These are phyloP conservation scores for Anisogramma anomala DNA, from an alignment of 2,329 filamentous ascomycete genomes.

Conservation along the genomic window DNA sequence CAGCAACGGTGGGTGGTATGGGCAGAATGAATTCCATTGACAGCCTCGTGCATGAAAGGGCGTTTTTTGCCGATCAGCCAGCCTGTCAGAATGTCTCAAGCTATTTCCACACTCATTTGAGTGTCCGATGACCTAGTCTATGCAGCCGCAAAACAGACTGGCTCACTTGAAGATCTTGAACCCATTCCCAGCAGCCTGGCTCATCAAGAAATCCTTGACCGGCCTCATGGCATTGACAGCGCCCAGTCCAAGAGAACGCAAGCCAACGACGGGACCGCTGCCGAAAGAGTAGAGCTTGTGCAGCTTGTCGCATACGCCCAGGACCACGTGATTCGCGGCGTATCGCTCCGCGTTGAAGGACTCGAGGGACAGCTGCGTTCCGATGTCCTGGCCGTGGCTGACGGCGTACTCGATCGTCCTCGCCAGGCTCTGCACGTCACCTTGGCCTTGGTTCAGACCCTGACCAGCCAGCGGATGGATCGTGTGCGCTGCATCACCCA, in stretches of 20 bases:
- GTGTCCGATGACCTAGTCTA: background rate
- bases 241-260: constrained; percentile 64
- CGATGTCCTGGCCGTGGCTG: constrained; percentile 76
- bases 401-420: constrained; percentile 66
- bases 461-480: constrained; percentile 91
- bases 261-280: constrained; percentile 65
- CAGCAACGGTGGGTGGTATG: too few species aligned
- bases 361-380: constrained; percentile 66
- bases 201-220: constrained; percentile 81
- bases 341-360: constrained; percentile 73
- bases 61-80: background rate
- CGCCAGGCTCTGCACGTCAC: constrained; percentile 71
- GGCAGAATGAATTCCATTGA: too few species aligned
- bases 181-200: constrained; percentile 48
- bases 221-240: constrained; percentile 64
- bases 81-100: background rate
- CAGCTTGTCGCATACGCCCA: constrained; percentile 77
- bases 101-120: background rate
- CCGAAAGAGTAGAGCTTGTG: constrained; percentile 84
- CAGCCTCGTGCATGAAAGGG: background rate
- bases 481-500: constrained; percentile 92
- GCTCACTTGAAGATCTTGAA: constrained; percentile 28
- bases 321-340: constrained; percentile 64
- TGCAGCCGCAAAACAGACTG: background rate
- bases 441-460: constrained; percentile 86